Percentiles rank a stretch among this genome's conserved stretches.
Evolutionary conservation across 2,329 filamentous ascomycete species (phyloP).

Genomic region (Aureobasidium sp.): DNA sequence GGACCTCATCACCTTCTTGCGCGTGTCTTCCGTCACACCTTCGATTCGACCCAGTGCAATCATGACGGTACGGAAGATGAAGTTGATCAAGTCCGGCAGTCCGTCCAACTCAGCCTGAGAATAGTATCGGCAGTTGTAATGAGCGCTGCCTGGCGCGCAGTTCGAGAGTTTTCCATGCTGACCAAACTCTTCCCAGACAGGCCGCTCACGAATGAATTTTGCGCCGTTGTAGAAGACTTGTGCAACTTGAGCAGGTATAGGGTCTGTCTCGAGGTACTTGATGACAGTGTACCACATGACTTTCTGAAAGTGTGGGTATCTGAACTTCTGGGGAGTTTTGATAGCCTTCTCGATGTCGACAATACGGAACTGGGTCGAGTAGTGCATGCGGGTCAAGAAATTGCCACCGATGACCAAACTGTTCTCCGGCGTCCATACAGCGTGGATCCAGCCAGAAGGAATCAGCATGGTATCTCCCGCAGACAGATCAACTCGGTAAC

Average conservation of each 20-base stretch:
- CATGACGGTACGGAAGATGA: conserved; percentile 54
- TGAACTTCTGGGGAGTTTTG: conserved; percentile 55
- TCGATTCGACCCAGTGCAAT: conserved; percentile 53
- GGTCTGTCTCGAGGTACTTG: conserved; percentile 55
- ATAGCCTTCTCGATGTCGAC: conserved; percentile 59
- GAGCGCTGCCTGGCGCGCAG: conserved; percentile 38
- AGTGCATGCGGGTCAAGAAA: conserved; percentile 57
- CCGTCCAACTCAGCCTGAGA: conserved; percentile 54
- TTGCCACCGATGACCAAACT: conserved; percentile 64
- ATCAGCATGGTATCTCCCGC: conserved; percentile 64
- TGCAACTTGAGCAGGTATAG: conserved; percentile 48
- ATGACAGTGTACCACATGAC: conserved; percentile 61
- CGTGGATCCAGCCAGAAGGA: conserved; percentile 63
- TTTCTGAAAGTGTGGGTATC: conserved; percentile 60
- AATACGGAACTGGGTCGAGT: conserved; percentile 57
- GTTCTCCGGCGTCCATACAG: conserved; percentile 61
- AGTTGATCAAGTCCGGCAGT: conserved; percentile 49
- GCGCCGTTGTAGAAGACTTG: conserved; percentile 48
- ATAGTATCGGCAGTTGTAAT: conserved; percentile 53
- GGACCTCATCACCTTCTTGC: conserved; percentile 51
- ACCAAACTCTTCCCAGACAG: conserved; percentile 51
- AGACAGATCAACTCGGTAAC: conserved; percentile 56
- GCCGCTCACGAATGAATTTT: conserved; percentile 46
- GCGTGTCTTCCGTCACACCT: conserved; percentile 48
- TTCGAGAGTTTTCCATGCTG: conserved; percentile 42